Evolutionary conservation across 306 rosid genomes (phyloP).

Genomic region (Erythrophleum fordii): DNA sequence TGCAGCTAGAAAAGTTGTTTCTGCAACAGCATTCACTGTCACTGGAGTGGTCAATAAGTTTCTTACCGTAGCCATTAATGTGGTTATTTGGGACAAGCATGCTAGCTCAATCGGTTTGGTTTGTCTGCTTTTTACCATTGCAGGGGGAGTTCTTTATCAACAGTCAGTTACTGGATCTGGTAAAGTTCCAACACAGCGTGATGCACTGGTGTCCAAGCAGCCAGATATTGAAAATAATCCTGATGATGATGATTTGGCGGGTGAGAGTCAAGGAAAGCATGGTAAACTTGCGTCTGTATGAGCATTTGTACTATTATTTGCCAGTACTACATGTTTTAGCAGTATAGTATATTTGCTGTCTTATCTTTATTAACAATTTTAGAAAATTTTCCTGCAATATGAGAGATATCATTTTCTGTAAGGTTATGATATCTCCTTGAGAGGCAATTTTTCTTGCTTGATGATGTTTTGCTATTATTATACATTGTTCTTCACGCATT

Average conservation of each 20-base stretch:
- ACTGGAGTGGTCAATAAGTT: slow-evolving; percentile 98
- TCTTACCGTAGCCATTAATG: slow-evolving; percentile 89
- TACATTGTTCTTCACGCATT: not conserved
- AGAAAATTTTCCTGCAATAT: slow-evolving; percentile 36
- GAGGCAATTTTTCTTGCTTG: slow-evolving; percentile 14
- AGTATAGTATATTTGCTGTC: slow-evolving; percentile 41
- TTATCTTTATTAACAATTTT: slow-evolving; percentile 31
- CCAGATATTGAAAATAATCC: slow-evolving; percentile 40
- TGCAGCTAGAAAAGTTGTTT: slow-evolving; percentile 89
- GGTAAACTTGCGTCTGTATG: slow-evolving; percentile 67
- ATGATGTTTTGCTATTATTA: not conserved
- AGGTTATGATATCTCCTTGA: slow-evolving; percentile 24
- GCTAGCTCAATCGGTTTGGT: slow-evolving; percentile 89
- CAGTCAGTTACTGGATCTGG: slow-evolving; percentile 72
- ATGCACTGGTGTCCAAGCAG: slow-evolving; percentile 51
- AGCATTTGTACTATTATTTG: slow-evolving; percentile 46
- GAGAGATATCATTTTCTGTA: slow-evolving; percentile 36
- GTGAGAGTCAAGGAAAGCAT: slow-evolving; percentile 52
- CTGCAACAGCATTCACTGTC: slow-evolving; percentile 94
- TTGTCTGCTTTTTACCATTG: slow-evolving; percentile 80
- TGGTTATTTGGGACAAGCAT: slow-evolving; percentile 92
- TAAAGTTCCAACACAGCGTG: slow-evolving; percentile 51
- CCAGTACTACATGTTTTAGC: slow-evolving; percentile 24
- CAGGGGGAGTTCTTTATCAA: slow-evolving; percentile 92
- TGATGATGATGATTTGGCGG: slow-evolving; percentile 49